Evolutionary conservation across 306 rosid species (phyloP), one percentile per base, ranked within the genome.

Genomic region (Dalbergia cochinchinensis): DNA sequence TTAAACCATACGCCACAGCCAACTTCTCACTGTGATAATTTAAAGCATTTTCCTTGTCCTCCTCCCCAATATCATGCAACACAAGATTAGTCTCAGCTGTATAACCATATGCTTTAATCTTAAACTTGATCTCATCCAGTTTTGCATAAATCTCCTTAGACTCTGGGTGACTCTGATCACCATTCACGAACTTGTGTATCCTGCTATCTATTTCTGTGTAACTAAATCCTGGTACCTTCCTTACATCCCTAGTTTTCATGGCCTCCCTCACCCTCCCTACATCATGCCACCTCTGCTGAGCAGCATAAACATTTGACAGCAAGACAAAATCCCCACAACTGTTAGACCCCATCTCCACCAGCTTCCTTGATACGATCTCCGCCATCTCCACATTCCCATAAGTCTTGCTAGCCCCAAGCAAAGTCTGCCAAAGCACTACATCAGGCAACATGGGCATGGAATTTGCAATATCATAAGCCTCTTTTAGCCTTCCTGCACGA

Each of bases 391-490:
- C 96, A 66, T 90, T 63, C 71, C 96, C 91, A 57, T 92, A 89
- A 19, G 94, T 92, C 92, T 92, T 94, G 89, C 92, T 75, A 7
- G 96, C 98, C 62, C 98, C 98, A 61, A 94, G 98, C 89, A 94
- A 87, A 73, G 81, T 91, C 86, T 91, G 96, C 98, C 96, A 90
- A 20, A 92, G 88, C 39, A 92, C 97, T 69, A 86, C 86, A 78
- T 94, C 95, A 58, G 97, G 90, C 44, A 83, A 14, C 89, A 83
- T 80, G 58, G 92, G 90, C 94, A 88, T 84, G 6, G 91, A 89
- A 33, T 82, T 82, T 70, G 89, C 67, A 68, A 85, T 89, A 50
- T 92, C 85, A 39, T 73, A 91, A 7, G 96, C 98, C 75, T 92
- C 98, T 80, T 87, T 75, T 39, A 94, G 86, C 81, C 91, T 85